Conservation (phyloP, 352 stramenopile genomes). For the Phytophthora palmivora region DNA sequence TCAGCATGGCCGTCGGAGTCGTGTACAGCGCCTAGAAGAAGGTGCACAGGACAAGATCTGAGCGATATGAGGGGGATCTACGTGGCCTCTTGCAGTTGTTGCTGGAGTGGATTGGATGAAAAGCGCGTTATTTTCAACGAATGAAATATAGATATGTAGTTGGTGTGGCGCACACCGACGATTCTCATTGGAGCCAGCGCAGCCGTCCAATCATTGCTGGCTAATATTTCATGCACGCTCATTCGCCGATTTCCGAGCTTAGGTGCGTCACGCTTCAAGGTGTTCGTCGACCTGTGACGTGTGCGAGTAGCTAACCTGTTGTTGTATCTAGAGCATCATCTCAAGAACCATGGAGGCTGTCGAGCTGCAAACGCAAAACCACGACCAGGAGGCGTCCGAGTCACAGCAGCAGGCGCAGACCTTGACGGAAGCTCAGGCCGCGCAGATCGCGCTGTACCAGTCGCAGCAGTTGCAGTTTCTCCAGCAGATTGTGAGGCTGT, state of each 20-base stretch:
- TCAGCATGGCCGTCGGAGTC: conserved; percentile 90
- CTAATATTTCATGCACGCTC: conserved; percentile 10
- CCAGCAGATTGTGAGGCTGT: conserved; percentile 69
- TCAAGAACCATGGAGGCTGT: conserved; percentile 25
- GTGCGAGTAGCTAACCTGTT: conserved; percentile 12
- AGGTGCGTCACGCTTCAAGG: conserved; percentile 17
- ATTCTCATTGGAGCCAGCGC: conserved; percentile 31
- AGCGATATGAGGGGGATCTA: conserved; percentile 28
- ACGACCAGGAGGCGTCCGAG: conserved; percentile 8
- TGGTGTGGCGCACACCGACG: conserved; percentile 17
- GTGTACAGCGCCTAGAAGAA: not conserved
- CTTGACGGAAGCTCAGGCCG: conserved; percentile 35
- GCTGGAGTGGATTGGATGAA: conserved; percentile 15
- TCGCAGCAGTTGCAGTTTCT: conserved; percentile 81
- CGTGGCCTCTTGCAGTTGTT: conserved; percentile 15
- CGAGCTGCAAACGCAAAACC: conserved; percentile 40
- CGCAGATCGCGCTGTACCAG: conserved; percentile 80
- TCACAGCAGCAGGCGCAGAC: conserved; percentile 18
- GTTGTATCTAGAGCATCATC: conserved; percentile 4
- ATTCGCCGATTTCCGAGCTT: conserved; percentile 25
- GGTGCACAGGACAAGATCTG: conserved; percentile 10
- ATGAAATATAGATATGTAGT: not conserved
- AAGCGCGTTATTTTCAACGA: conserved; percentile 4
- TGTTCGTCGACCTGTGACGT: conserved; percentile 4
- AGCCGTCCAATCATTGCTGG: conserved; percentile 28